These are phyloP conservation scores for Hyphopichia khmerensis DNA, from an alignment of 1,139 yeast species.

Conservation along the genomic window DNA sequence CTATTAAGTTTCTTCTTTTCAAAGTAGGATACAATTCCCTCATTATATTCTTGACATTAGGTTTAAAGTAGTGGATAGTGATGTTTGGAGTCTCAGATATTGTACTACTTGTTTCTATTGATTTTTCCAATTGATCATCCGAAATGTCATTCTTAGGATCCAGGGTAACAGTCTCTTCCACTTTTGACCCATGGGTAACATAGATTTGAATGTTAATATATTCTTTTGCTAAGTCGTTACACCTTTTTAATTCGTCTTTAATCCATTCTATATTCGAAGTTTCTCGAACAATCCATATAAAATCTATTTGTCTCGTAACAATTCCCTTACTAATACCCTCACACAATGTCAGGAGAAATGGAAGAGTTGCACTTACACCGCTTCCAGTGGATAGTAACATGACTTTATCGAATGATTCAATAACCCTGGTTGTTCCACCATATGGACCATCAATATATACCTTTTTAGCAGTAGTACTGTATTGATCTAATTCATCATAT, in stretches of 20 bases:
- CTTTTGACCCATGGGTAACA: slow-evolving; percentile 12
- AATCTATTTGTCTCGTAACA: slow-evolving; percentile 30
- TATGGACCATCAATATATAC: slow-evolving; percentile 64
- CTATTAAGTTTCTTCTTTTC: slow-evolving; percentile 41
- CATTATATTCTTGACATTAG: slow-evolving; percentile 25
- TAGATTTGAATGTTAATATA: slow-evolving; percentile 27
- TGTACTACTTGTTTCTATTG: slow-evolving; percentile 7
- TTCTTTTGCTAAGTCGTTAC: slow-evolving; percentile 23
- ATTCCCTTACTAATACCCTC: slow-evolving; percentile 17
- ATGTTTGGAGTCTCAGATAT: slow-evolving; percentile 8
- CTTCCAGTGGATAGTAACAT: slow-evolving; percentile 49
- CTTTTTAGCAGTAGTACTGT: slow-evolving; percentile 20
- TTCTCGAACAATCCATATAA: slow-evolving; percentile 51
- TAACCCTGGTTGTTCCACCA: slow-evolving; percentile 56
- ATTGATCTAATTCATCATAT: slow-evolving; percentile 26
- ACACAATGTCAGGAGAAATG: slow-evolving; percentile 34
- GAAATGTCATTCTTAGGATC: not conserved
- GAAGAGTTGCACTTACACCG: slow-evolving; percentile 56
- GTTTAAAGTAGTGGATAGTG: slow-evolving; percentile 30
- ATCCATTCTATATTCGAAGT: slow-evolving; percentile 46
- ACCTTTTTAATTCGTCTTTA: slow-evolving; percentile 33
- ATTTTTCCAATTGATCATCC: slow-evolving; percentile 13
- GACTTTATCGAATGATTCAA: slow-evolving; percentile 48
- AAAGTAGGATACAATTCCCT: slow-evolving; percentile 19
- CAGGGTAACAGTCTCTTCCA: not conserved